These are phyloP conservation scores for Cyclotella cryptica DNA, from an alignment of 108 stramenopile species.

Conservation along the genomic window DNA sequence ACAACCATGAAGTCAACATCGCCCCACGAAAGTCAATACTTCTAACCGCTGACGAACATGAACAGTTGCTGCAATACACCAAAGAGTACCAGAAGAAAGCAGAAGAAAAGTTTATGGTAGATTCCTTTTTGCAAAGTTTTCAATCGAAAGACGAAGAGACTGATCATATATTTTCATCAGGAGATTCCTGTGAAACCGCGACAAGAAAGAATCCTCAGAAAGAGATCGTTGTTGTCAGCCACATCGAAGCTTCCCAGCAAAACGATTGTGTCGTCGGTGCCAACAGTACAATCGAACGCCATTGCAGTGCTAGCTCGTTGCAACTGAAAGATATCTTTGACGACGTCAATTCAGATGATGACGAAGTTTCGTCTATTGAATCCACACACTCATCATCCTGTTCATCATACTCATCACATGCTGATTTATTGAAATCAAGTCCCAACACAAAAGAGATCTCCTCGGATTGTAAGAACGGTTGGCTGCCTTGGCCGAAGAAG, in stretches of 20 bases:
- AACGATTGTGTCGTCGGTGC: neutral
- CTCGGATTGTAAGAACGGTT: neutral
- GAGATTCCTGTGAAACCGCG: neutral
- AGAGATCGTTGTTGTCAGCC: neutral
- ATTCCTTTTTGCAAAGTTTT: neutral
- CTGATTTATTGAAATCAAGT: neutral
- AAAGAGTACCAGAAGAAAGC: neutral
- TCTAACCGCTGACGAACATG: neutral
- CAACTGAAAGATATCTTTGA: conserved; percentile 5
- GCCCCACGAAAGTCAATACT: neutral
- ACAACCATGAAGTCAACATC: neutral
- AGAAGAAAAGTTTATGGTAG: neutral
- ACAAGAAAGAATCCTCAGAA: neutral
- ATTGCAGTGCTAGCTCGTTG: neutral
- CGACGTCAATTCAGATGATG: neutral
- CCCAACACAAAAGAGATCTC: neutral
- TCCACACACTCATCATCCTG: no score
- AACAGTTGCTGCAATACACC: neutral
- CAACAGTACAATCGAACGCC: neutral
- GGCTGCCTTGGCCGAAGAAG: neutral
- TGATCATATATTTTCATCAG: neutral
- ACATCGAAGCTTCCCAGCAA: neutral
- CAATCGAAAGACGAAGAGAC: neutral
- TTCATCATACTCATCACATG: neutral
- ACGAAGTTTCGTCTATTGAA: neutral